Percentiles rank a stretch among this genome's conserved stretches.
These are phyloP conservation scores for Mycena haematopus DNA, from an alignment of 768 basidiomycete species.

Conservation along the genomic window DNA sequence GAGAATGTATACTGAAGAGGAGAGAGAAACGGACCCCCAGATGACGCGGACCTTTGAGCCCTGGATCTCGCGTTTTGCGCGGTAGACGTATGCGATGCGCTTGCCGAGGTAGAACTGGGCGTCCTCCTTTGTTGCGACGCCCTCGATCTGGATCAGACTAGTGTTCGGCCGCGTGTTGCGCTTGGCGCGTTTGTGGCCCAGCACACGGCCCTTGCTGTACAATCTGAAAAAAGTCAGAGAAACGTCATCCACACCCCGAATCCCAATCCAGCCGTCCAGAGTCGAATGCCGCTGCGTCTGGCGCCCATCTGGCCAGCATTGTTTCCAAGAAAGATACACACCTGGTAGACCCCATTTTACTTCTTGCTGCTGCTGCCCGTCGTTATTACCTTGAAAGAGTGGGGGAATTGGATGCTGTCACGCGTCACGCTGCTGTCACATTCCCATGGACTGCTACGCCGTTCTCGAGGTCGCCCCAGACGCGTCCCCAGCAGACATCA, in stretches of 20 bases:
- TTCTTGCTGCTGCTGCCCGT: constrained; percentile 13
- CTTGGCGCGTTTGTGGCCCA: constrained; percentile 99
- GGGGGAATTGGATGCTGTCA: background rate
- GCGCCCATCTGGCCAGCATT: background rate
- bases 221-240: constrained; percentile 60
- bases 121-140: constrained; percentile 91
- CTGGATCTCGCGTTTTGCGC: constrained; percentile 91
- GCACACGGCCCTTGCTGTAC: constrained; percentile 94
- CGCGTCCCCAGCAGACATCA: constrained; percentile 63
- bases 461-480: constrained; percentile 59
- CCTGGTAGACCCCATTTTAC: constrained; percentile 29
- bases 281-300: too few species aligned
- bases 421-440: background rate
- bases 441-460: constrained; percentile 58
- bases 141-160: constrained; percentile 96
- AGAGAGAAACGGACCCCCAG: constrained; percentile 80
- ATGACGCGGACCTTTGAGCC: constrained; percentile 97
- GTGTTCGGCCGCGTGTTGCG: constrained; percentile 96
- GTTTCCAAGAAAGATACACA: background rate
- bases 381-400: background rate
- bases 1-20: background rate
- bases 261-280: constrained; percentile 25
- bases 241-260: constrained; percentile 11
- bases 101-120: constrained; percentile 99
- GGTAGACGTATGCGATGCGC: constrained; percentile 98